Base-by-base conservation (phyloP, 495 filamentous ascomycete species). In the Daldinia grandis region DNA sequence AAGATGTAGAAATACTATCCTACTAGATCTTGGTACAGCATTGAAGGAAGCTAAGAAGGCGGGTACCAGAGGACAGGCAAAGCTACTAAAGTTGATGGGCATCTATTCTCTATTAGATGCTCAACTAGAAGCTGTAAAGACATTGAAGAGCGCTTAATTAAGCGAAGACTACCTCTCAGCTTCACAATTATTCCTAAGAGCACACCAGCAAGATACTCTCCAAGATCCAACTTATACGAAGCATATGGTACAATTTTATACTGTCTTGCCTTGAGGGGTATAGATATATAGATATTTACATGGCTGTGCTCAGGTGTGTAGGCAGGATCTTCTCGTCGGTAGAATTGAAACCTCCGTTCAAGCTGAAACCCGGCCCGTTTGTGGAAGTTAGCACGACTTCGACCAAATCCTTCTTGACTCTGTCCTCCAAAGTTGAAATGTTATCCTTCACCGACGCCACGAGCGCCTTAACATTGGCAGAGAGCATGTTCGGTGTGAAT, bases 341-440 rank as follows among this genome's bases (percentile, higher is more conserved):
- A 57, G 88, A 77, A 60, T 78, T 87, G 80, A 95, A 92, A 31
- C 86, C 85, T 51, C 95, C 95, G 68, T 88, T 95, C 74, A 99
- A 79, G 74, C 87, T 90, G 84, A 99, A 92, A 4, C 94, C 95
- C 4, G 94, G 92, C 25, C 89, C 90, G 76, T 92, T 80, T 30
- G 94, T 97, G 0, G 94, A 93, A 81, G 92, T 93, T 72, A 99
- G 82, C n/a, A 97, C 94, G 74, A 99, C 93, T 83, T 99, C 96
- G 72, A 93, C 88, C 51, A 99, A 82, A 50, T 92, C 86, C 86
- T 99, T 99, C 60, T 82, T 84, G 38, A 91, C 85, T 67, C 83
- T 85, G 73, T 96, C 91, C 55, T 89, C 91, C 58, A 97, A 65
- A 9, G 78, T 76, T 30, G 79, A 80, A 40, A 95, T 87, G 75